Evolutionary conservation across 192 early-diverging fungal genomes (phyloP), one percentile per base, ranked within the genome.

Genomic region (Oehlia diaphana): DNA sequence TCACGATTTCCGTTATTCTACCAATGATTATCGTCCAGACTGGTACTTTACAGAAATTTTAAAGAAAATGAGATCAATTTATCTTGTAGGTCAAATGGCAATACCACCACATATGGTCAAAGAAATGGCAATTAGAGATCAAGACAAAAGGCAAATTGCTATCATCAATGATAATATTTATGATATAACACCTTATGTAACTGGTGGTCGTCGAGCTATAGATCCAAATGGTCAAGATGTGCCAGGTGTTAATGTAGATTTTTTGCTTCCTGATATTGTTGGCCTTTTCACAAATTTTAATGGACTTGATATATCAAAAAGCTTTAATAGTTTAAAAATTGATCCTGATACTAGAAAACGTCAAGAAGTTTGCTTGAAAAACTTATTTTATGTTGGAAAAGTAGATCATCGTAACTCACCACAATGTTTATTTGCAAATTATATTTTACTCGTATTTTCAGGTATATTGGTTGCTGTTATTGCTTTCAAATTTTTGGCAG

Each of bases 401-500:
- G 91, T 97, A 5, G 97, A 99, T 82, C 80, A 87, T 74, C 94
- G 97, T 66, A 94, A 92, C 39, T 92, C 93, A 66, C 77, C 93
- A 61, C 84, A 86, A 79, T 93, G 94, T 89, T 84, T 94, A 64
- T 93, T 94, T 53, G 89, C 96, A 42, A 91, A 93, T 82, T 98
- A 97, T 76, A 88, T 99, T 79, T 81, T 98, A 69, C 87, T 96
- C 67, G 90, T 92, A 19, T 88, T 89, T 31, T 93, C 97, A 37
- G 91, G 91, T 74, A 86, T 96, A 50, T 88, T 99, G 81, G 94
- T 94, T 7, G 84, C 87, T 16, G 91, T 98, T 37, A 94, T 99
- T 74, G 87, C 94, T 44, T 92, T 99, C 87, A 97, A 97, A 87
- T 99, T 99, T 81, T 85, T 99, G 72, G 95, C 97, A n/a, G 96